These are phyloP conservation scores for Zalerion maritima DNA, from an alignment of 495 filamentous ascomycete species.

Conservation along the genomic window DNA sequence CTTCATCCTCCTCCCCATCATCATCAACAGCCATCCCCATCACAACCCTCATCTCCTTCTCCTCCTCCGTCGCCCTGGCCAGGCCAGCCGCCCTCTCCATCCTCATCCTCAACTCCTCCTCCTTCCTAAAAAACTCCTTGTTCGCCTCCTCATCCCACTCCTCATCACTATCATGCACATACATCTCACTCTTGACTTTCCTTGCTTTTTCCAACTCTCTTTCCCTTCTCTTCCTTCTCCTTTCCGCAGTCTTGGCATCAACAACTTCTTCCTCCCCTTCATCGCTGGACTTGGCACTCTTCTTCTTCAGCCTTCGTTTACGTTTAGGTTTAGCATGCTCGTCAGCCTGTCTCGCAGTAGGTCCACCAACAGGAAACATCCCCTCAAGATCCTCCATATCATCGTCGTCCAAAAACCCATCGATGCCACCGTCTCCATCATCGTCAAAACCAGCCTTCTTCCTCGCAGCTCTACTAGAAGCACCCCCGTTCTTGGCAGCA, in stretches of 20 bases:
- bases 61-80: slow-evolving; percentile 9
- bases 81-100: slow-evolving; percentile 19
- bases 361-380: slow-evolving; percentile 54
- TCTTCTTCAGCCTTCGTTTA: slow-evolving; percentile 26
- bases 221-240: slow-evolving; percentile 36
- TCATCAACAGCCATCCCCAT: slow-evolving; percentile 16
- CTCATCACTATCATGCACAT: slow-evolving; percentile 65
- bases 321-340: slow-evolving; percentile 31
- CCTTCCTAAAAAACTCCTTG: slow-evolving; percentile 54
- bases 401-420: slow-evolving; percentile 30
- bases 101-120: slow-evolving; percentile 40
- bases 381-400: slow-evolving; percentile 40
- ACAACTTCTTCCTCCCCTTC: slow-evolving; percentile 33
- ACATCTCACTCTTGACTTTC: slow-evolving; percentile 74
- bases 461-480: too few species aligned
- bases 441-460: slow-evolving; percentile 45
- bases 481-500: slow-evolving; percentile 26
- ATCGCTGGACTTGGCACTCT: slow-evolving; percentile 21
- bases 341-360: slow-evolving; percentile 36
- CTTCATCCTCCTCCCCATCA: slow-evolving; percentile 13
- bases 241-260: slow-evolving; percentile 26
- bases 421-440: slow-evolving; percentile 41
- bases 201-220: slow-evolving; percentile 47
- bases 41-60: slow-evolving; percentile 10
- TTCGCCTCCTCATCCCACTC: slow-evolving; percentile 57